phyloP scores from a whole-genome alignment of 352 stramenopile genomes.

The Pythium diclinum region DNA sequence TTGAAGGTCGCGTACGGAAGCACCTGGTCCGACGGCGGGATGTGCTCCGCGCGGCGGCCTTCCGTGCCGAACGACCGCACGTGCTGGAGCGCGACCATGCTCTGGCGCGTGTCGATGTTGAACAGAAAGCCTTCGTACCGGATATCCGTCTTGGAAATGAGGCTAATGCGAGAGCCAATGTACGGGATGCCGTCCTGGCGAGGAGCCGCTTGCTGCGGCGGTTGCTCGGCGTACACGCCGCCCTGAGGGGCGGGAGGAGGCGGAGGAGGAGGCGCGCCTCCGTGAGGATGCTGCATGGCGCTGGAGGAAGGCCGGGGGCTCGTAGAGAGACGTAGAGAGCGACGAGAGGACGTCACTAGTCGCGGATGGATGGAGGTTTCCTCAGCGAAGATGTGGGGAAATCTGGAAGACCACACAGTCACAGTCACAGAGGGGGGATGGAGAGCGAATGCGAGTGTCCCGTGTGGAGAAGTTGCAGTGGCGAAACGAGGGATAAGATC shows the following conservation, averaged over 20 bases:
- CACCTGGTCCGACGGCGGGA: slow-evolving; percentile 70
- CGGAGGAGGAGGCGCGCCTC: slow-evolving; percentile 8
- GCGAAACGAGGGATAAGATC: slow-evolving; percentile 9
- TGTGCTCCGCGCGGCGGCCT: slow-evolving; percentile 64
- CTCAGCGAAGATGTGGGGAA: slow-evolving; percentile 5
- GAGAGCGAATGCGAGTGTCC: not conserved
- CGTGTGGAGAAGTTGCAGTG: slow-evolving; percentile 11
- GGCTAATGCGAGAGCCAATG: slow-evolving; percentile 74
- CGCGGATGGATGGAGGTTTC: not conserved
- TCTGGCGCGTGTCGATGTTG: slow-evolving; percentile 84
- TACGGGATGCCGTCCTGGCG: slow-evolving; percentile 69
- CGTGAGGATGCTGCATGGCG: slow-evolving; percentile 19
- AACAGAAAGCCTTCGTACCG: slow-evolving; percentile 85
- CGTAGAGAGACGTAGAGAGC: slow-evolving; percentile 1
- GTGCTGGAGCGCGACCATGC: slow-evolving; percentile 75
- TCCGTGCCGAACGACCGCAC: slow-evolving; percentile 85
- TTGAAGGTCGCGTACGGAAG: slow-evolving; percentile 83
- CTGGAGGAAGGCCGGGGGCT: not conserved
- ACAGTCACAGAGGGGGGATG: slow-evolving; percentile 1
- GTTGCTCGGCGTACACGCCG: slow-evolving; percentile 25
- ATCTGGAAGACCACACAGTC: slow-evolving; percentile 15
- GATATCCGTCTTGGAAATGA: slow-evolving; percentile 88
- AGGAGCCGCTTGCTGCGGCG: slow-evolving; percentile 26
- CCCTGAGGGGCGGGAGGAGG: slow-evolving; percentile 13
- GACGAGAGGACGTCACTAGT: not conserved